Evolutionary conservation across 306 rosid genomes (phyloP).

Genomic region (Fagus sylvatica): DNA sequence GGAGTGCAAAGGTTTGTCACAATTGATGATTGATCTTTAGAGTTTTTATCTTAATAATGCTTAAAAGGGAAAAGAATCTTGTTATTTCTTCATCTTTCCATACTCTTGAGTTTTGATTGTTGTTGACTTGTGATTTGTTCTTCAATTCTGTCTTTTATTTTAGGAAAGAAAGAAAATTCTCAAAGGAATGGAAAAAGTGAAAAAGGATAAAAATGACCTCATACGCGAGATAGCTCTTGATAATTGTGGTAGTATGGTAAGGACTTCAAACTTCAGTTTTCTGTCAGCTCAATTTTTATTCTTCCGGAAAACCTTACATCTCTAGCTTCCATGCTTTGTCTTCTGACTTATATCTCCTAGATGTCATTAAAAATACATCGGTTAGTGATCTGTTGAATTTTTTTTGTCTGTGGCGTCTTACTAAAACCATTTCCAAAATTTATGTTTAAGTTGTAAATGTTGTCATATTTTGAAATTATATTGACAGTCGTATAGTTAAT

Average conservation of each 20-base stretch:
- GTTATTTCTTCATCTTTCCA: background rate
- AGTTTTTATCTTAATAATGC: background rate
- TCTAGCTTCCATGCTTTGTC: background rate
- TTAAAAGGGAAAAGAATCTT: background rate
- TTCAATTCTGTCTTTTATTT: slow-evolving; percentile 27
- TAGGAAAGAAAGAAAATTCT: slow-evolving; percentile 95
- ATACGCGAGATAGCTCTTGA: slow-evolving; percentile 66
- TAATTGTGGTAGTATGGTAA: slow-evolving; percentile 80
- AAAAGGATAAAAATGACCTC: slow-evolving; percentile 23
- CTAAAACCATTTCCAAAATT: background rate
- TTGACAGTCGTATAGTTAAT: background rate
- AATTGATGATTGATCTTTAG: background rate
- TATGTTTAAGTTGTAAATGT: background rate
- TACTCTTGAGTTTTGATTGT: slow-evolving; percentile 18
- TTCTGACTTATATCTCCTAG: background rate
- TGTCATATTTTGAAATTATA: background rate
- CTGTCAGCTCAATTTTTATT: background rate
- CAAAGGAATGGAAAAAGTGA: slow-evolving; percentile 73
- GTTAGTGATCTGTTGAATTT: background rate
- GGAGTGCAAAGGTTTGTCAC: slow-evolving; percentile 76
- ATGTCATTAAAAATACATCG: background rate
- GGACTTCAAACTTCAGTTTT: slow-evolving; percentile 25
- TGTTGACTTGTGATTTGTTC: slow-evolving; percentile 12
- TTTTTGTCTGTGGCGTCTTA: background rate
- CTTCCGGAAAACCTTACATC: background rate